phyloP scores from a whole-genome alignment of 202 grass and related monocot species.

The Panicum virgatum region DNA sequence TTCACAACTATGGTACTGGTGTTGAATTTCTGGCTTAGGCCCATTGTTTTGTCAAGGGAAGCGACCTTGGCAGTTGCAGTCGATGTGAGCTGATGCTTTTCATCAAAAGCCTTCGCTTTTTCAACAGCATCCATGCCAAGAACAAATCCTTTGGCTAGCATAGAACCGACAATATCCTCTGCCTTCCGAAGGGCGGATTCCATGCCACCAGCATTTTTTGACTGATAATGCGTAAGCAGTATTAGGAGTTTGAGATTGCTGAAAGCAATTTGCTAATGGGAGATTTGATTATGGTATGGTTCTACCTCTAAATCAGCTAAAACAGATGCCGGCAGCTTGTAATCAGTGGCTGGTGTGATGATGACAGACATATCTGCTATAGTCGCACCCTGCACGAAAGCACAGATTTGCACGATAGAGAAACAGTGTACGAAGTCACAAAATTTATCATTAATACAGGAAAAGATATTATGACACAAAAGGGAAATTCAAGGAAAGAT shows the following conservation, averaged over 20 bases:
- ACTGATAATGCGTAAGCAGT: constrained; percentile 36
- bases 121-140: constrained; percentile 64
- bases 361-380: constrained; percentile 82
- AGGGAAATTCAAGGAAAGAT: not conserved
- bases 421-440: not conserved
- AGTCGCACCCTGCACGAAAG: constrained; percentile 65
- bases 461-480: not conserved
- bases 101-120: constrained; percentile 71
- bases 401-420: not conserved
- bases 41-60: constrained; percentile 50
- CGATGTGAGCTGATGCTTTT: constrained; percentile 55
- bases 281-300: constrained; percentile 8
- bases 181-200: constrained; percentile 62
- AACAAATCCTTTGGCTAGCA: constrained; percentile 70
- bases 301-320: constrained; percentile 52
- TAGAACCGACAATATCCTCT: constrained; percentile 54
- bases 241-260: not conserved
- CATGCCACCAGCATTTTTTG: constrained; percentile 42
- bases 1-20: constrained; percentile 52
- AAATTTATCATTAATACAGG: not conserved
- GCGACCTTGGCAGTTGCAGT: constrained; percentile 57
- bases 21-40: constrained; percentile 61
- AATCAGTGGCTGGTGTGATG: constrained; percentile 63
- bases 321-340: constrained; percentile 56
- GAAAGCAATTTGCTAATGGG: not conserved